Evolutionary conservation across 108 stramenopile genomes (phyloP), one percentile per base, ranked within the genome.

Genomic region (Skeletonema potamos): DNA sequence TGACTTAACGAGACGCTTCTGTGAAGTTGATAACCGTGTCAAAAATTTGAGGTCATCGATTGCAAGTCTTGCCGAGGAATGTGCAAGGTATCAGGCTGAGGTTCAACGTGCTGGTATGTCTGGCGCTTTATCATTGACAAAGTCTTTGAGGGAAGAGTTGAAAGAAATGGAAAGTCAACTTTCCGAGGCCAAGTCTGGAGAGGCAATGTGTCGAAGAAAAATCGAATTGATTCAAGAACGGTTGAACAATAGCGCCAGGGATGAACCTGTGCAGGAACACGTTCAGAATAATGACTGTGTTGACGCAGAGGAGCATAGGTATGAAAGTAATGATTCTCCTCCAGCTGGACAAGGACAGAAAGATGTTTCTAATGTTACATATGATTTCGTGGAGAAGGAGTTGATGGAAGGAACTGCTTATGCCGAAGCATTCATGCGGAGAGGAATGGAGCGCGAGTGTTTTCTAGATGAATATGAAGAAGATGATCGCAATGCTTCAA

Each of bases 11-110:
- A 20, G 41, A 6, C 70, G 66, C 48, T 72, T 71, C 29, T 20
- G 58, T 11, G 70, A 82, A 11, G 70, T 64, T 20, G 76, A 66
- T n/a, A 82, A 70, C 55, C 56, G 59, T 10, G 81, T 82, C 20
- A 69, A 33, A 12, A 62, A 88, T 43, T 71, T 94, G 11, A 85
- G 91, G 9, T 78, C 83, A 1, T 88, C 89, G 0, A 92, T 94
- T 43, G 64, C 89, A 15, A 87, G 84, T 62, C 70, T 94, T 27
- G 88, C 93, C 10, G 89, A 94, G 64, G 91, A 90, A 70, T 84
- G 70, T 72, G 68, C 80, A 9, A 37, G 77, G 33, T 82, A 81
- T 61, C 39, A 82, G 58, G 63, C 66, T 20, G 90, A 90, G 58
- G 89, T 94, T 11, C 85, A 90, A 72, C 37, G 73, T 0, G 87